Base-by-base conservation (phyloP, 108 stramenopile species). In the Cyclotella atomus region DNA sequence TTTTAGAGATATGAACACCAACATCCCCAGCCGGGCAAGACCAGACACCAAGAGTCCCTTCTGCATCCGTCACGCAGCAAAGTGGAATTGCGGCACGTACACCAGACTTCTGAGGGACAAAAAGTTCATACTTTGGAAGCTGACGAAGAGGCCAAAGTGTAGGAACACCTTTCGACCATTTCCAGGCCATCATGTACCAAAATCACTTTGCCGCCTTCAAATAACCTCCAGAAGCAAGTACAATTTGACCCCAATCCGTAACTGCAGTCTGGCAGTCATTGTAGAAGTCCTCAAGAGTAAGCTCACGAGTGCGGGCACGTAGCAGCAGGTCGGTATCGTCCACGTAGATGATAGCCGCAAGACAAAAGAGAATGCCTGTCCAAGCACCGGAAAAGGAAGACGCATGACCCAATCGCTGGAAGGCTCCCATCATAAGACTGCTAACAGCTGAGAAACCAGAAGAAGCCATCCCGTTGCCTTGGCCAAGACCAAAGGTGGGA, bases 181-280 rank as follows among this genome's bases (percentile, higher is more conserved):
- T 49, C 61, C 59, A 71, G 17, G 49, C 36, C 3, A 71, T 44
- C 70, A 63, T 63, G 25, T 69, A 69, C 68, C 17, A 21, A 21
- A 61, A 61, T 4, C 20, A 34, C n/a, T 61, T 34, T 17, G 12
- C 32, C 10, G 33, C 33, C 33, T 34, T 21, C 35, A 61, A 2
- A 38, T 21, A 35, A 14, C 35, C 17, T 19, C 33, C 32, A 21
- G 30, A 15, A 38, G 56, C 30, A 0, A 41, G 38, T 12, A 12
- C 12, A 12, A 41, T 41, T 41, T 41, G n/a, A n/a, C 38, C 38
- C 38, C 38, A 41, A 12, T 41, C 38, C 6, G 38, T 41, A 41
- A 41, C 38, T 9, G 38, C 38, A 6, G 38, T 6, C 38, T 41
- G 38, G 12, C 6, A 6, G 6, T 41, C 9, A 12, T 41, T 41